Base-by-base conservation (phyloP, 2,329 filamentous ascomycete species). In the Ophiostoma populinum region DNA sequence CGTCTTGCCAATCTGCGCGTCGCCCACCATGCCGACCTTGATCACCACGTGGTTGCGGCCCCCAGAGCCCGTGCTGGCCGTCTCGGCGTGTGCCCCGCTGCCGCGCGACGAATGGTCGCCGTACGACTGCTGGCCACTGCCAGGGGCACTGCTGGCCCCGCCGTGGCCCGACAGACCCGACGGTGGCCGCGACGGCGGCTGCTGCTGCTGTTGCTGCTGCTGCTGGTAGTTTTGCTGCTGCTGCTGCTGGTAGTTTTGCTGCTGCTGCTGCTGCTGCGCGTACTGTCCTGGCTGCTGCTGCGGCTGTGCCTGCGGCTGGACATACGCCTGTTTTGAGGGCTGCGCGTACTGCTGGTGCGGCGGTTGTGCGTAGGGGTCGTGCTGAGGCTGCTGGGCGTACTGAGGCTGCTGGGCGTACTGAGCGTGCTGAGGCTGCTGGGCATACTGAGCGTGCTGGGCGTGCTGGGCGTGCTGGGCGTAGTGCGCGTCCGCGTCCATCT, bases 11-110 rank as follows among this genome's bases (percentile, higher is more conserved):
- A 98, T 98, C 58, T 98, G 90, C 39, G 90, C 90, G 60, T 98
- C 90, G 31, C 90, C 90, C 30, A 98, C 90, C 90, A 98, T 98
- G 51, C 90, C 90, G 34, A 98, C 90, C 60, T 98, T 98, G 66
- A 98, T 95, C 38, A 98, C 90, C 24, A 98, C 90, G 49, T 75
- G 72, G 52, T 75, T 75, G 41, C 72, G 63, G 31, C 66, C 64
- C 44, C 66, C 33, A 26, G 33, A 15, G 6, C 13, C 25, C 20
- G 8, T 66, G 42, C 51, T 50, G 3, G 45, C 36, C n/a, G n/a
- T n/a, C 35, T 47, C 52, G 19, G 52, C 52, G 34, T 58, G 51
- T 13, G 51, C 54, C 34, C 55, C 55, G 40, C 54, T 54, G 45
- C 55, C 49, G 45, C 55, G 49, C 42, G 62, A 48, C 16, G 55